Conservation (phyloP, 2,329 filamentous ascomycete genomes). For the Cryphonectria radicalis region DNA sequence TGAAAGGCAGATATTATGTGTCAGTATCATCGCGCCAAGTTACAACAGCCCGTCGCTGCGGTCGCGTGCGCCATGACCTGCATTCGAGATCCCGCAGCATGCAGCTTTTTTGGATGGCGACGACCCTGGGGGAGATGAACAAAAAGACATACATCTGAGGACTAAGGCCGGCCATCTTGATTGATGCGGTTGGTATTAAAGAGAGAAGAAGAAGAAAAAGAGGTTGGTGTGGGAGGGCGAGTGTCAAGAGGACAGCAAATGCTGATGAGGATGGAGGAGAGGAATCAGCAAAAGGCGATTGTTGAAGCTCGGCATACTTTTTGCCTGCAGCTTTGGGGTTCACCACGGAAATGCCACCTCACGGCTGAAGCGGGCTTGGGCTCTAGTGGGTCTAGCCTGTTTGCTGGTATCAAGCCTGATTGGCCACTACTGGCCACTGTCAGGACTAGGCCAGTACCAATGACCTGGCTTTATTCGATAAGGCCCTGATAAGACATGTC, state of each 20-base stretch:
- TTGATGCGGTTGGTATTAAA: not conserved
- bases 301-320: slow-evolving; percentile 11
- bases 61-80: slow-evolving; percentile 19
- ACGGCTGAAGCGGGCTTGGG: slow-evolving; percentile 14
- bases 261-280: not conserved
- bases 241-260: not conserved
- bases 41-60: not conserved
- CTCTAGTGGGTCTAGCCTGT: not conserved
- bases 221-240: not conserved
- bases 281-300: slow-evolving; percentile 6
- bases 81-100: not conserved
- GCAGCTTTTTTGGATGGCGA: not conserved
- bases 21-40: slow-evolving; percentile 29
- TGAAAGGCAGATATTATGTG: slow-evolving; percentile 44
- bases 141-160: slow-evolving; percentile 63
- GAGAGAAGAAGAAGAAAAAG: not conserved
- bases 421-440: not conserved
- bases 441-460: not conserved
- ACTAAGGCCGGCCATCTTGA: slow-evolving; percentile 64
- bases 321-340: not conserved
- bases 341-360: slow-evolving; percentile 25
- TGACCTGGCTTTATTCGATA: not conserved
- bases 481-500: not conserved
- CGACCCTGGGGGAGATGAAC: not conserved
- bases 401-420: not conserved